Evolutionary conservation across 768 basidiomycete genomes (phyloP).

Genomic region (Phylloporus sp.): DNA sequence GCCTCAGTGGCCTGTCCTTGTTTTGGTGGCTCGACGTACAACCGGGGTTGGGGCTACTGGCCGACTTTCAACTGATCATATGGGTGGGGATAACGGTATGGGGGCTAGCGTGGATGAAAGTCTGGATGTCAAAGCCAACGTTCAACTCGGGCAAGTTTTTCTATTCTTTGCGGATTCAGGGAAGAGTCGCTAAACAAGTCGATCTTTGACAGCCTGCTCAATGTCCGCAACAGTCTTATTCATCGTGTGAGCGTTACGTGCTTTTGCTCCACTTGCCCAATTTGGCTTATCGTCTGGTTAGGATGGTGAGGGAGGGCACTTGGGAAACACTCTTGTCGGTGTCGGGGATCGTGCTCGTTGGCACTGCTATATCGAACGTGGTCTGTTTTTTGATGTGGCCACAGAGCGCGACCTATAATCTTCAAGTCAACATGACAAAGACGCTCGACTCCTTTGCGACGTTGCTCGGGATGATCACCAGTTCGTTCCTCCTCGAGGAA

Average conservation of each 20-base stretch:
- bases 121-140: slow-evolving; percentile 83
- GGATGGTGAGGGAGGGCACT: slow-evolving; percentile 88
- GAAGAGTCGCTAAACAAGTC: neutral
- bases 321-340: slow-evolving; percentile 67
- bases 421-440: slow-evolving; percentile 81
- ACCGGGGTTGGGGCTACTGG: slow-evolving; percentile 68
- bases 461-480: slow-evolving; percentile 73
- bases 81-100: slow-evolving; percentile 87
- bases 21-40: slow-evolving; percentile 75
- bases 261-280: neutral
- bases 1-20: slow-evolving; percentile 67
- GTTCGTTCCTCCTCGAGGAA: slow-evolving; percentile 80
- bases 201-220: slow-evolving; percentile 54
- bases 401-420: slow-evolving; percentile 73
- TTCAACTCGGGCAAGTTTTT: slow-evolving; percentile 72
- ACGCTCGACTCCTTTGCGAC: slow-evolving; percentile 88
- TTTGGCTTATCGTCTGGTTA: slow-evolving; percentile 25
- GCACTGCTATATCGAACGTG: slow-evolving; percentile 72
- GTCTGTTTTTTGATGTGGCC: slow-evolving; percentile 85
- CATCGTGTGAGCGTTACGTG: slow-evolving; percentile 54
- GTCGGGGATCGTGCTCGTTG: slow-evolving; percentile 70
- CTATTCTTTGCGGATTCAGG: too few species aligned
- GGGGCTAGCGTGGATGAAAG: slow-evolving; percentile 82
- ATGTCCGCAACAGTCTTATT: slow-evolving; percentile 84
- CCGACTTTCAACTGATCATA: slow-evolving; percentile 64